Evolutionary conservation across 2,329 filamentous ascomycete species (phyloP).

Genomic region (Diaporthe citriasiana): DNA sequence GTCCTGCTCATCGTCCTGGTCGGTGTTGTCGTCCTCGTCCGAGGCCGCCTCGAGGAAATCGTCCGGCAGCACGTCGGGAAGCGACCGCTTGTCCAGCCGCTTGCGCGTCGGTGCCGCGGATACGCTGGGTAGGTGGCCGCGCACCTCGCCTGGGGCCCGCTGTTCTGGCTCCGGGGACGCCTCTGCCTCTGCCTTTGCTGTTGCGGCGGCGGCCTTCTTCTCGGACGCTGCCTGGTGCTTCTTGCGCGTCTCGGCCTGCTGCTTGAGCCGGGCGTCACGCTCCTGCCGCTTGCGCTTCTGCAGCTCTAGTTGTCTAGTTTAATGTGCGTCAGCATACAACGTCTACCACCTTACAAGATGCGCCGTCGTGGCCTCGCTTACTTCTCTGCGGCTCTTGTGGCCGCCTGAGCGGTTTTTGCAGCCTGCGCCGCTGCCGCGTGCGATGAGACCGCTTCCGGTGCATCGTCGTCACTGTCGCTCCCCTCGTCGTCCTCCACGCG

Average conservation of each 20-base stretch:
- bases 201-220: conserved; percentile 46
- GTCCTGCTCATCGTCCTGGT: conserved; percentile 39
- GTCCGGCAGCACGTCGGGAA: conserved; percentile 64
- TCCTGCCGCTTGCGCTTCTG: conserved; percentile 70
- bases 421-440: conserved; percentile 61
- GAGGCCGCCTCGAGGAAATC: conserved; percentile 69
- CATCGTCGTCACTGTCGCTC: conserved; percentile 61
- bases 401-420: conserved; percentile 61
- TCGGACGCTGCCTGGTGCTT: conserved; percentile 47
- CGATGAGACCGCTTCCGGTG: conserved; percentile 72
- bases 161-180: conserved; percentile 41
- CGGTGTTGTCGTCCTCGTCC: conserved; percentile 51
- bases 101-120: conserved; percentile 43
- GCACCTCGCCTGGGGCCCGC: conserved; percentile 34
- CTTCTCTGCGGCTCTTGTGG: conserved; percentile 66
- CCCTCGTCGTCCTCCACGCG: conserved; percentile 49
- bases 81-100: conserved; percentile 52
- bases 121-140: conserved; percentile 26
- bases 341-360: neutral
- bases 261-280: conserved; percentile 67
- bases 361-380: conserved; percentile 50
- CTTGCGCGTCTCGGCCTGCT: conserved; percentile 68
- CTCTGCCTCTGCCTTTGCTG: conserved; percentile 43
- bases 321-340: neutral
- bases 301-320: conserved; percentile 61